Conservation (phyloP, 139 green algal species). For the Bryopsis sp. region DNA sequence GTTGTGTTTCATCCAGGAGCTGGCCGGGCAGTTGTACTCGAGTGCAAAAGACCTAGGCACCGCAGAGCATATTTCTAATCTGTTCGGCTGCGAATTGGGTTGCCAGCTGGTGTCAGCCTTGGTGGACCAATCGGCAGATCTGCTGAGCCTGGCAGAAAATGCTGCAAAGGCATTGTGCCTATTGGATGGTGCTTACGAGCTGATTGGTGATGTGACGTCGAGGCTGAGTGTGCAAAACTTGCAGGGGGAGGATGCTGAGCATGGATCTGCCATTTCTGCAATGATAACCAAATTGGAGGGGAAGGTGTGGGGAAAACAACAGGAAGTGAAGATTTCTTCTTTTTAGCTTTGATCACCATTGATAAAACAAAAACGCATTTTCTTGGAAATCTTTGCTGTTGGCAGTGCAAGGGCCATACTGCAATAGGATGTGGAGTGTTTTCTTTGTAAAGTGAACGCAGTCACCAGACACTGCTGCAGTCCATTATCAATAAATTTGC, state of each 20-base stretch:
- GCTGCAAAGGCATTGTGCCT: background rate
- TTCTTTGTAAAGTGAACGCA: background rate
- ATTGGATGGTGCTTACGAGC: background rate
- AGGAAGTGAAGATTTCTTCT: slow-evolving; percentile 3
- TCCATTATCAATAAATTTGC: background rate
- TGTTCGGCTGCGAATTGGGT: background rate
- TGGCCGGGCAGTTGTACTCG: background rate
- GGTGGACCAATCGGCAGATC: background rate
- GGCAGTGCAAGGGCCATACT: background rate
- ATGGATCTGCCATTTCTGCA: background rate
- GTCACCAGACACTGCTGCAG: background rate
- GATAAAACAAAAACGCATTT: background rate
- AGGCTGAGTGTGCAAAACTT: too few species aligned
- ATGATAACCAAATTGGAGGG: background rate
- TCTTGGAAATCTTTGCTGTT: background rate
- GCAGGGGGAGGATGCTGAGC: too few species aligned
- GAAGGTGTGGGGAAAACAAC: too few species aligned
- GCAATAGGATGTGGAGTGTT: background rate
- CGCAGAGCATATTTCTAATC: background rate
- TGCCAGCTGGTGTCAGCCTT: background rate
- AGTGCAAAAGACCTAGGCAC: background rate
- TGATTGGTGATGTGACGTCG: background rate
- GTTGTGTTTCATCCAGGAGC: background rate
- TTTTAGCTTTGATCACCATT: background rate
- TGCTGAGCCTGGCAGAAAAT: background rate